Percentiles rank a stretch among this genome's conserved stretches.
phyloP scores from a whole-genome alignment of 1,284 basidiomycete genomes.

The Trametes hirsuta region DNA sequence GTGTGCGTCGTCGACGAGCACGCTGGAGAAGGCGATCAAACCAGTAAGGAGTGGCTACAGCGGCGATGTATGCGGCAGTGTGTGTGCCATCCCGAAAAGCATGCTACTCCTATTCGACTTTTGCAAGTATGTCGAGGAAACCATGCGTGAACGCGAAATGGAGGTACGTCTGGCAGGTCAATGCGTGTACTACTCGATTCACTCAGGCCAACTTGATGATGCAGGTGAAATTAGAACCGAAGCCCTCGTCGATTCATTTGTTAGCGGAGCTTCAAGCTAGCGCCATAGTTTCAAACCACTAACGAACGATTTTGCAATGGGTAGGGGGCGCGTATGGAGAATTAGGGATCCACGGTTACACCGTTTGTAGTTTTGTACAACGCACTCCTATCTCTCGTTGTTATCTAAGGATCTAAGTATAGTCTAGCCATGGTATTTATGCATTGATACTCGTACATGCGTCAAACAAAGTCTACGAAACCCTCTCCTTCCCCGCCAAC shows the following conservation, averaged over 20 bases:
- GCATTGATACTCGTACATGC: constrained; percentile 12
- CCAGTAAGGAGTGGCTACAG: background rate
- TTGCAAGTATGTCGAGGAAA: constrained; percentile 7
- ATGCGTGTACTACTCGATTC: no score
- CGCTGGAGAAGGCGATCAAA: background rate
- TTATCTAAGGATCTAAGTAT: background rate
- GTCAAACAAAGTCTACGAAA: constrained; percentile 7
- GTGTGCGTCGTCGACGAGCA: background rate
- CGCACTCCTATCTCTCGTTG: background rate
- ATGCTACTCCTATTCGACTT: constrained; percentile 7
- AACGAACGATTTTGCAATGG: no score
- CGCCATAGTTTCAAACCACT: no score
- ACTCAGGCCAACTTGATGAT: no score
- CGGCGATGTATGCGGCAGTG: background rate
- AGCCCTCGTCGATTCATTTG: no score
- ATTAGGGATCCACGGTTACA: background rate
- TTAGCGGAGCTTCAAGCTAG: no score
- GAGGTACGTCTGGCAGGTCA: background rate
- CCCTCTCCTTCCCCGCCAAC: background rate
- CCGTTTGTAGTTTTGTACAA: background rate
- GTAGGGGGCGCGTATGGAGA: no score
- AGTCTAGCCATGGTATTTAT: constrained; percentile 8
- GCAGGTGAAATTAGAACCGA: no score
- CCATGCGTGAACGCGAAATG: constrained; percentile 5
- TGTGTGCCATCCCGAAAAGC: background rate